phyloP scores from a whole-genome alignment of 345 rosid species.

The Linum trigynum region DNA sequence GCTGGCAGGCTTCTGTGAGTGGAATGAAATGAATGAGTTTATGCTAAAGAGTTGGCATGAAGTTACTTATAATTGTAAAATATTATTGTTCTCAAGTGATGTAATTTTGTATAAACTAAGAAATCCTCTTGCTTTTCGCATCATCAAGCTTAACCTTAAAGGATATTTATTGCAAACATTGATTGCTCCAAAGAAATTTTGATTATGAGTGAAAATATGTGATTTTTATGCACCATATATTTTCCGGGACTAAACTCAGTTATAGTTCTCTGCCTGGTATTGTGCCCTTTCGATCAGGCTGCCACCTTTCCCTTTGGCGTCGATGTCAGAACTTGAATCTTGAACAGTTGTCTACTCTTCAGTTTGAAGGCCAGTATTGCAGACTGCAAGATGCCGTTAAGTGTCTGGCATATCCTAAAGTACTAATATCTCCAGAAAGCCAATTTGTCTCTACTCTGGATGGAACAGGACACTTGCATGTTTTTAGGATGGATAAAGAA shows the following conservation, averaged over 20 bases:
- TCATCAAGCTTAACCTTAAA: too few relatives aligned
- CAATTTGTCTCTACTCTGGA: slow-evolving; percentile 62
- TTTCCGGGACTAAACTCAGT: not conserved
- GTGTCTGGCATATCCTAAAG: slow-evolving; percentile 56
- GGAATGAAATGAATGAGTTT: not conserved
- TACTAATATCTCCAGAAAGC: slow-evolving; percentile 67
- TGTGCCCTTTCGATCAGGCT: slow-evolving; percentile 34
- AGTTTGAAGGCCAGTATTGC: slow-evolving; percentile 52
- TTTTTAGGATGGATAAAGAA: slow-evolving; percentile 52
- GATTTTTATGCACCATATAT: slow-evolving; percentile 10
- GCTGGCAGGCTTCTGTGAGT: not conserved
- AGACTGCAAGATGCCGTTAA: slow-evolving; percentile 29
- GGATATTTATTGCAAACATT: too few relatives aligned
- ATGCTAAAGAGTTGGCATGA: not conserved
- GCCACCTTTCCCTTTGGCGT: slow-evolving; percentile 63
- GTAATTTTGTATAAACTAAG: too few relatives aligned
- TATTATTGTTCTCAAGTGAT: too few relatives aligned
- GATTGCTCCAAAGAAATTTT: too few relatives aligned
- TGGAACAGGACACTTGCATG: slow-evolving; percentile 47
- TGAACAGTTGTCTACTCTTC: slow-evolving; percentile 44
- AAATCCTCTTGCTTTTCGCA: too few relatives aligned
- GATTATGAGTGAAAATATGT: not conserved
- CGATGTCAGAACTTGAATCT: slow-evolving; percentile 36
- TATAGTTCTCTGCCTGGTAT: not conserved
- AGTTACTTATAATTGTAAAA: too few relatives aligned